A percentile compares a stretch with the other conserved stretches of the same genome.
Conservation (phyloP, 23 red algal species). For the Gracilaria vermiculophylla region DNA sequence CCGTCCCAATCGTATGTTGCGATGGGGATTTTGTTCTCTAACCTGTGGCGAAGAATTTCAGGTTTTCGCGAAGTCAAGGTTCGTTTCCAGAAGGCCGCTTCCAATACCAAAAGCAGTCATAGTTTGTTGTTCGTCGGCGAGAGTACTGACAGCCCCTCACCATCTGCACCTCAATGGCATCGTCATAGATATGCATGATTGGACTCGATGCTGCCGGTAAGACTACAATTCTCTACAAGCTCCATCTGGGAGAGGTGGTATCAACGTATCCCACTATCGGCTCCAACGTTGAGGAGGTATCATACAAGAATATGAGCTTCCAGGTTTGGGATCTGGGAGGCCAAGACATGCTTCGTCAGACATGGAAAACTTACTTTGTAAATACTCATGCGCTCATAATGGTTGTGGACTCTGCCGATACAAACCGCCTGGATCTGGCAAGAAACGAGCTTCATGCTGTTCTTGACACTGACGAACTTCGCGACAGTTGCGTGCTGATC, state of each 20-base stretch:
- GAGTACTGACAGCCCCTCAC: background rate
- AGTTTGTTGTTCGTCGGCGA: background rate
- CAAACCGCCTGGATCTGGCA: conserved; percentile 73
- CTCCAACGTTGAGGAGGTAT: conserved; percentile 89
- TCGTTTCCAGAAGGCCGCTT: background rate
- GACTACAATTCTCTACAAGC: conserved; percentile 88
- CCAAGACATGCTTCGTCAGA: conserved; percentile 82
- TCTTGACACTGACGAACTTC: conserved; percentile 71
- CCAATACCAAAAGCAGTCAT: background rate
- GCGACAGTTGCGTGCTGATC: conserved; percentile 74
- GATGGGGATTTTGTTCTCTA: conserved; percentile 74
- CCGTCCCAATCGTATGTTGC: conserved; percentile 1
- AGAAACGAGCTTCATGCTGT: conserved; percentile 78
- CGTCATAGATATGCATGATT: conserved; percentile 82
- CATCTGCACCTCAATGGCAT: background rate
- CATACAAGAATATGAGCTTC: conserved; percentile 68
- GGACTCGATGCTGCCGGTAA: conserved; percentile 94
- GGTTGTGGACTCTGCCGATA: conserved; percentile 86
- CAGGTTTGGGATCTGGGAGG: conserved; percentile 96
- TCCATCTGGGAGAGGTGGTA: conserved; percentile 83
- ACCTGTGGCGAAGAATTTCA: conserved; percentile 65
- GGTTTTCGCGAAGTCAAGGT: conserved; percentile 79
- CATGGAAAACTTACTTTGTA: conserved; percentile 90
- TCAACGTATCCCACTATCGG: conserved; percentile 91
- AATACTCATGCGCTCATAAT: conserved; percentile 89